These are phyloP conservation scores for Pyrus betulifolia DNA, from an alignment of 306 rosid species.

Conservation along the genomic window DNA sequence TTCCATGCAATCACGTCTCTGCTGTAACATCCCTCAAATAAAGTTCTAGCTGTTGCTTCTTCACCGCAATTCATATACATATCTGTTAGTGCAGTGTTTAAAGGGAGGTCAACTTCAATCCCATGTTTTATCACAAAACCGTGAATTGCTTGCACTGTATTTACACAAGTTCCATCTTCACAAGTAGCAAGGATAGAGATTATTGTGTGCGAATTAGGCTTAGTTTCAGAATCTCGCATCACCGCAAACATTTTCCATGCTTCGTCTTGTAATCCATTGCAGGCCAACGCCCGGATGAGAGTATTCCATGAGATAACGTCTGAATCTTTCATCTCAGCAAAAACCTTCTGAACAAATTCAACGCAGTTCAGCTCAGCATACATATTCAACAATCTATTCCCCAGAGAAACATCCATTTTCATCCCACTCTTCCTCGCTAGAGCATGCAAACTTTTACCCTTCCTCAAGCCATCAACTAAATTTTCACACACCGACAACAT, in stretches of 20 bases:
- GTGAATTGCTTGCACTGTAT: conserved; percentile 30
- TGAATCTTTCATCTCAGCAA: conserved; percentile 15
- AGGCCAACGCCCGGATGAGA: conserved; percentile 26
- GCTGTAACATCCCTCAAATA: conserved; percentile 29
- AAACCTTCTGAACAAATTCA: conserved; percentile 21
- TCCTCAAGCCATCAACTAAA: conserved; percentile 14
- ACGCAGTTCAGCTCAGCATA: conserved; percentile 19
- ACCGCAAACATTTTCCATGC: conserved; percentile 23
- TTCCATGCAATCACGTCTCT: conserved; percentile 46
- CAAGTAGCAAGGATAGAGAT: conserved; percentile 30
- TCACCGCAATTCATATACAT: conserved; percentile 35
- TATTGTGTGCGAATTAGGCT: conserved; percentile 35
- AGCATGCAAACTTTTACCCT: conserved; percentile 37
- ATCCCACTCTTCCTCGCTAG: conserved; percentile 20
- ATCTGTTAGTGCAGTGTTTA: conserved; percentile 44
- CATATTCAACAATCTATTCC: conserved; percentile 34
- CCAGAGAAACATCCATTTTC: conserved; percentile 27
- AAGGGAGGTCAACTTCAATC: conserved; percentile 23
- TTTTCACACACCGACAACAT: conserved; percentile 20
- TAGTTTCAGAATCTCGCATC: conserved; percentile 21
- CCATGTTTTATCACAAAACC: conserved; percentile 30
- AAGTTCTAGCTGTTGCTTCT: conserved; percentile 28
- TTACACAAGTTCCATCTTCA: conserved; percentile 19
- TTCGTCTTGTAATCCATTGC: conserved; percentile 18
- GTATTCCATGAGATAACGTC: conserved; percentile 43